Conservation (phyloP, 306 rosid species). For the Prosopis cineraria region DNA sequence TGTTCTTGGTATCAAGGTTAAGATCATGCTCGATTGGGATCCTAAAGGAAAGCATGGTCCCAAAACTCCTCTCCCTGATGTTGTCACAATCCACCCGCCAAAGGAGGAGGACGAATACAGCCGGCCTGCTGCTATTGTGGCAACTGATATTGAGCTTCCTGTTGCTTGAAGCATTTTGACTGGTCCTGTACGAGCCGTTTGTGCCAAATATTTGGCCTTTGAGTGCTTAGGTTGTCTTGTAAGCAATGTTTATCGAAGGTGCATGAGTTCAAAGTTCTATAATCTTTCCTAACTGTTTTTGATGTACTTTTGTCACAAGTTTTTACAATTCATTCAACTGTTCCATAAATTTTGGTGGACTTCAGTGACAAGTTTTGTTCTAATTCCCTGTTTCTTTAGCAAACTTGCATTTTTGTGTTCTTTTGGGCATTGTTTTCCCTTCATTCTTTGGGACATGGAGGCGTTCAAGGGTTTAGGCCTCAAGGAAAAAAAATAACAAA, state of each 20-base stretch:
- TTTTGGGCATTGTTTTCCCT: neutral
- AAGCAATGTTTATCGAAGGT: slow-evolving; percentile 19
- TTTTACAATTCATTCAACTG: neutral
- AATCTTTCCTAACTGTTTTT: slow-evolving; percentile 16
- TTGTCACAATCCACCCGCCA: slow-evolving; percentile 77
- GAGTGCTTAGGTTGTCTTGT: slow-evolving; percentile 31
- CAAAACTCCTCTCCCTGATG: slow-evolving; percentile 67
- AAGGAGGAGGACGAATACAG: slow-evolving; percentile 72
- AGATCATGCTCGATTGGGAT: slow-evolving; percentile 84
- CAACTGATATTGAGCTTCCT: slow-evolving; percentile 61
- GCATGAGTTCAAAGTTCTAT: neutral
- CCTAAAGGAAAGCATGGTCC: slow-evolving; percentile 82
- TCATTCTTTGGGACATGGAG: neutral
- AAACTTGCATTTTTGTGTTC: neutral
- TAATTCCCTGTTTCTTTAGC: neutral
- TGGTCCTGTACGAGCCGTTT: neutral
- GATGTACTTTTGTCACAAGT: slow-evolving; percentile 4
- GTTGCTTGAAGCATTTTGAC: slow-evolving; percentile 40
- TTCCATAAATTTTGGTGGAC: neutral
- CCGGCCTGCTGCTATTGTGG: slow-evolving; percentile 41
- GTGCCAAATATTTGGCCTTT: neutral
- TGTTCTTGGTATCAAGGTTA: slow-evolving; percentile 79
- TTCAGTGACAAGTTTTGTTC: neutral
- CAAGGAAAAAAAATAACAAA: too few relatives aligned
- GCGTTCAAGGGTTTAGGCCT: neutral